Percentiles rank a stretch among this genome's conserved stretches.
Evolutionary conservation across 768 basidiomycete species (phyloP).

Genomic region (Mycena haematopus): DNA sequence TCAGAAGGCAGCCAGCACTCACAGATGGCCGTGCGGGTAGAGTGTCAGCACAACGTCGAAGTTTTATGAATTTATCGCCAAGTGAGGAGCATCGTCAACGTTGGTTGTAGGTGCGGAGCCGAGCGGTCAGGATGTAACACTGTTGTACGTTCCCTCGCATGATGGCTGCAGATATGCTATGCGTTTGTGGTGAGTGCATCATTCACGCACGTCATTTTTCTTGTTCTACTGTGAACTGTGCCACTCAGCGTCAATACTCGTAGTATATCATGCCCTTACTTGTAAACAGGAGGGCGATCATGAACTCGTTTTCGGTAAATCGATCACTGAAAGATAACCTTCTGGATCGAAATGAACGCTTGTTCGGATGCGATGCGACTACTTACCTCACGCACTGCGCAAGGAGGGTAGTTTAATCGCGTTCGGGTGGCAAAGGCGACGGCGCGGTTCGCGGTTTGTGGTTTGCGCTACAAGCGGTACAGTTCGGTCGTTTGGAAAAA

Average conservation of each 20-base stretch:
- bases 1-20: not conserved
- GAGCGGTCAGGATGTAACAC: not conserved
- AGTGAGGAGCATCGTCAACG: not conserved
- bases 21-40: not conserved
- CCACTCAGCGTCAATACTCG: not conserved
- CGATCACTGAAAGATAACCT: not conserved
- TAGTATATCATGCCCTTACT: too few relatives aligned
- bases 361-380: not conserved
- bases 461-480: too few relatives aligned
- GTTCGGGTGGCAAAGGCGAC: not conserved
- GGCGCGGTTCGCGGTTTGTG: not conserved
- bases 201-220: not conserved
- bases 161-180: not conserved
- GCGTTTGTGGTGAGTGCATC: not conserved
- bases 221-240: not conserved
- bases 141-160: too few relatives aligned
- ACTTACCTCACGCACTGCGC: not conserved
- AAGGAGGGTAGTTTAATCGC: not conserved
- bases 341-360: not conserved
- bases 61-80: not conserved
- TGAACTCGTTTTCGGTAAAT: not conserved
- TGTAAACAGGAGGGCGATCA: constrained; percentile 10
- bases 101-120: not conserved
- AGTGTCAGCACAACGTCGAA: not conserved
- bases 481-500: too few relatives aligned